Base-by-base conservation (phyloP, 768 basidiomycete genomes). In the Nidularia sp. region DNA sequence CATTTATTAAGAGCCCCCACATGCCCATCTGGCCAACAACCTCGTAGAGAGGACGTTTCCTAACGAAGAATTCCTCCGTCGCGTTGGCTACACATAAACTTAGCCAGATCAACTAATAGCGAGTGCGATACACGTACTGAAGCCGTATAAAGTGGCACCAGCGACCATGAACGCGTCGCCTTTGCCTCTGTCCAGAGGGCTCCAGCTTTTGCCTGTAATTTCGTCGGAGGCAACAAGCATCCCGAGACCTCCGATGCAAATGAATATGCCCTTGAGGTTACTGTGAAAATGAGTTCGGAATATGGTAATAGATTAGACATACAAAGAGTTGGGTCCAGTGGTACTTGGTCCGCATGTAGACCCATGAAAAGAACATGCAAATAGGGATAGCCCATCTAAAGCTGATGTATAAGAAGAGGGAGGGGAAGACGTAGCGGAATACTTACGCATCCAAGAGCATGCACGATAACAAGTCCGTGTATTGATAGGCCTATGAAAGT, bases 381-480 rank as follows among this genome's bases (percentile, higher is more conserved):
- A 89, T 80, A 25, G 92, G 92, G 60, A 92, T 94, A 1, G 92
- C 92, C 91, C 90, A 93, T 49, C 87, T 89, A 47, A 6, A 45
- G 25, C 25, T 6, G 10, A 52, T 49, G 5, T 32, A 60, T 22
- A 31, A 36, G 5, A 47, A 18, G 22, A 42, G 25, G 15, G n/a
- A 41, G 25, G 50, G 3, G 15, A 4, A n/a, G 18, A n/a, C 45
- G 13, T 9, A 34, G 9, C 29, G 34, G 22, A 36, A 34, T 61
- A 70, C 83, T 55, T 64, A 90, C 82, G 91, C 90, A 61, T 93
- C 90, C 45, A 94, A 83, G n/a, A 94, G 79, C 89, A 93, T 93
- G 67, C 89, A 91, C 1, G 92, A 93, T 45, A 94, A 72, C 2
- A 94, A 70, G 57, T 89, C 90, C 34, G 92, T 93, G 71, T 88